Conservation (phyloP, 2,329 filamentous ascomycete species). For the Ophiostoma sp. region DNA sequence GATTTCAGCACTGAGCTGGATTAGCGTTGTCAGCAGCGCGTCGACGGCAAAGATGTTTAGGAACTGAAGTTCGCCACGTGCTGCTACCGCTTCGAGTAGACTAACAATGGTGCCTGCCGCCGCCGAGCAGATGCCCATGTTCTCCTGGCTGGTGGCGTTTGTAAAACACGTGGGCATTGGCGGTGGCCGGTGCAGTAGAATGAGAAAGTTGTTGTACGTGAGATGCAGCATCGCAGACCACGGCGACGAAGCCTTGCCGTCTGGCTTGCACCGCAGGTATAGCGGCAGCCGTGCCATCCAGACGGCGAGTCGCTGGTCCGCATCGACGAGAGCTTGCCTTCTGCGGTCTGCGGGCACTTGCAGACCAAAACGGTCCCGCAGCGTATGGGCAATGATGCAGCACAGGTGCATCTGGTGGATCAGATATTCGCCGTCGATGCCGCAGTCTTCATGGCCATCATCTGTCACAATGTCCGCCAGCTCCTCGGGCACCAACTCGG, state of each 20-base stretch:
- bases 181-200: conserved; percentile 22
- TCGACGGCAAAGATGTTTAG: conserved; percentile 22
- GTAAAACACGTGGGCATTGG: conserved; percentile 7
- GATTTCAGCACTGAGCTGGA: conserved; percentile 28
- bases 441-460: conserved; percentile 13
- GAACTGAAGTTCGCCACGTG: conserved; percentile 8
- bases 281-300: conserved; percentile 22
- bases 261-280: conserved; percentile 10
- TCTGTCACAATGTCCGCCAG: background rate
- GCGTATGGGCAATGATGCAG: conserved; percentile 17
- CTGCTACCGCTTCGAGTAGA: conserved; percentile 9
- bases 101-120: conserved; percentile 13
- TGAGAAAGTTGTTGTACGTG: conserved; percentile 24
- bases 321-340: conserved; percentile 13
- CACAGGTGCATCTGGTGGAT: conserved; percentile 17
- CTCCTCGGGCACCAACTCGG: conserved; percentile 12
- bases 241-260: conserved; percentile 3
- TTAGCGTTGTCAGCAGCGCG: conserved; percentile 21
- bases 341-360: conserved; percentile 17
- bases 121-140: conserved; percentile 20
- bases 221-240: conserved; percentile 23
- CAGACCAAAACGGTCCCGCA: conserved; percentile 21
- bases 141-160: conserved; percentile 17
- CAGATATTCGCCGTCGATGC: conserved; percentile 11
- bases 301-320: conserved; percentile 20